These are phyloP conservation scores for Berberis thunbergii DNA, from an alignment of 164 flowering plant genomes.

Conservation along the genomic window DNA sequence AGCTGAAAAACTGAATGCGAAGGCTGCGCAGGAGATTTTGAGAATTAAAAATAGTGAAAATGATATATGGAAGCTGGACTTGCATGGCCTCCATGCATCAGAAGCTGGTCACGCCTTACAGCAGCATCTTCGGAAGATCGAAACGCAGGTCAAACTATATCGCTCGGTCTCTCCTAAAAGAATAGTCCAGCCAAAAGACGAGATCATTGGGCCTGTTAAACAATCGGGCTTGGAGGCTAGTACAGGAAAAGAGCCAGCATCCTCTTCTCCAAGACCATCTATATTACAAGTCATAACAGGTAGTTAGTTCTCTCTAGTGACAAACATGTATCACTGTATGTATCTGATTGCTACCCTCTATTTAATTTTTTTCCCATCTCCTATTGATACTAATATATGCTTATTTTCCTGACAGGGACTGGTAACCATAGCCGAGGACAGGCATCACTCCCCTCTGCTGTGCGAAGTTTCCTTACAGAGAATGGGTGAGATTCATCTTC, in stretches of 20 bases:
- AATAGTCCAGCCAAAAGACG: constrained; percentile 11
- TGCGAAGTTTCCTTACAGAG: constrained; percentile 61
- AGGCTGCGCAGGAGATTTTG: constrained; percentile 76
- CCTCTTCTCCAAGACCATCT: constrained; percentile 26
- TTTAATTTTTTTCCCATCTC: too few relatives aligned
- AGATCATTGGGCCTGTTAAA: constrained; percentile 9
- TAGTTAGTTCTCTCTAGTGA: constrained; percentile 12
- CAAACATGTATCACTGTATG: too few relatives aligned
- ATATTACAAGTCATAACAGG: constrained; percentile 82
- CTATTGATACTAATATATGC: not conserved
- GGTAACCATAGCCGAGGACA: constrained; percentile 86
- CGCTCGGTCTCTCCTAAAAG: constrained; percentile 22
- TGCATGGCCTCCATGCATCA: constrained; percentile 90
- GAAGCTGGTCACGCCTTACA: constrained; percentile 74
- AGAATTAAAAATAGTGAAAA: constrained; percentile 42
- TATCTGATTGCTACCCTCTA: too few relatives aligned
- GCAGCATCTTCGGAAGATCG: constrained; percentile 52
- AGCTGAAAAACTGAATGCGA: constrained; percentile 52
- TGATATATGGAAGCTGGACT: constrained; percentile 74
- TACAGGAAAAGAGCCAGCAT: constrained; percentile 19
- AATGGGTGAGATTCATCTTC: constrained; percentile 37
- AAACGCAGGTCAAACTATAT: constrained; percentile 25
- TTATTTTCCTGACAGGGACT: constrained; percentile 36
- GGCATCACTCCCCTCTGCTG: constrained; percentile 73
- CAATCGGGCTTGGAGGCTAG: constrained; percentile 12